phyloP scores from a whole-genome alignment of 2,329 filamentous ascomycete species.

The Stagonosporopsis cucurbitacearum region DNA sequence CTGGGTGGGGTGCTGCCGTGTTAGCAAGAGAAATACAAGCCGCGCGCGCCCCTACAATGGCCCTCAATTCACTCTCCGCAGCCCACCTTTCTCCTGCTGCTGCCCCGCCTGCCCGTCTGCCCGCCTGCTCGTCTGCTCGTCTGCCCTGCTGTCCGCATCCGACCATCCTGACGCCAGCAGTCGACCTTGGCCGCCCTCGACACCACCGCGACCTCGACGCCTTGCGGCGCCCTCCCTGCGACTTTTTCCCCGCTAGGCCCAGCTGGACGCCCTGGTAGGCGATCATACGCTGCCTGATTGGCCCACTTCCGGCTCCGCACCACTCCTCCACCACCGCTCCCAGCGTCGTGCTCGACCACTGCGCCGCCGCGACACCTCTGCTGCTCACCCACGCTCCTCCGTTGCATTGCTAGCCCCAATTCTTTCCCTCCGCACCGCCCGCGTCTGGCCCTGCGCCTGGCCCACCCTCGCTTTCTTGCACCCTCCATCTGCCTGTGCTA shows the following conservation, averaged over 20 bases:
- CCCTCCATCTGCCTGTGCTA: background rate
- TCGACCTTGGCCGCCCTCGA: constrained; percentile 9
- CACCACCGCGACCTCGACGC: constrained; percentile 8
- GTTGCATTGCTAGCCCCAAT: constrained; percentile 12
- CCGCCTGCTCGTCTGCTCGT: too few relatives aligned
- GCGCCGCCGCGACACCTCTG: constrained; percentile 9
- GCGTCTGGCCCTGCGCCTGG: background rate
- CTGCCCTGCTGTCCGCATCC: constrained; percentile 1
- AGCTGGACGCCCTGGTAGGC: constrained; percentile 13
- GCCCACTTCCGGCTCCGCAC: constrained; percentile 18
- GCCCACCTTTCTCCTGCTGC: constrained; percentile 24
- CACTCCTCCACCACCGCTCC: constrained; percentile 11
- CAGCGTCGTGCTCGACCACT: constrained; percentile 13
- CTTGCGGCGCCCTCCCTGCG: constrained; percentile 13
- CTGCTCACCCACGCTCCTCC: constrained; percentile 5
- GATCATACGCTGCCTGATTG: constrained; percentile 17
- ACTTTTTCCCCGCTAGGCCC: constrained; percentile 15
- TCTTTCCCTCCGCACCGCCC: constrained; percentile 10
- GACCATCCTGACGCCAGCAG: constrained; percentile 2
- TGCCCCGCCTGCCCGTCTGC: constrained; percentile 21
- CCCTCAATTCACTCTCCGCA: constrained; percentile 26
- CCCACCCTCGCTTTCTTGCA: constrained; percentile 6
- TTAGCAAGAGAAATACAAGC: constrained; percentile 39
- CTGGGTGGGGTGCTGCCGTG: constrained; percentile 28
- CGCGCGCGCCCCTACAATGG: constrained; percentile 20